Base-by-base conservation (phyloP, 2,329 filamentous ascomycete genomes). In the Claviceps citrina region DNA sequence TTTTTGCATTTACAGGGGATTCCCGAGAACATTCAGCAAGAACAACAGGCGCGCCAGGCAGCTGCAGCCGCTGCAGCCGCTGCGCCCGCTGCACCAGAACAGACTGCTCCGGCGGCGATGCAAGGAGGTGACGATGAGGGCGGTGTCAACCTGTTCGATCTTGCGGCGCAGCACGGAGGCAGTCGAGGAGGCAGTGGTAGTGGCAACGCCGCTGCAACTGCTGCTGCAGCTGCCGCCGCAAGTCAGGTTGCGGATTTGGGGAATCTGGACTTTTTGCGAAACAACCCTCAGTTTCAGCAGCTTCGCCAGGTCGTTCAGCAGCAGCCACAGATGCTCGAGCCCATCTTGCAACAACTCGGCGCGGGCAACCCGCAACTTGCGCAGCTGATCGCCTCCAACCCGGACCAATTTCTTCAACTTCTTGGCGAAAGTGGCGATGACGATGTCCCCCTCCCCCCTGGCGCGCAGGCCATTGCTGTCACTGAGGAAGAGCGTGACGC, bases 251-350 rank as follows among this genome's bases (percentile, higher is more conserved):
- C 59, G 37, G 72, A 73, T 31, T 65, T 84, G 20, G 81, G 81
- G 20, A 93, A 87, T 55, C 75, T 98, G 43, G 89, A 96, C 48
- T 96, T 94, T 60, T 69, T 98, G 41, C 81, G 91, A 54, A 84
- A 87, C 62, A 96, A 96, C 60, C 81, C 87, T 19, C 89, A 96
- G 62, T 98, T 98, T 66, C 91, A 96, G 65, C 91, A 98, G 64
- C 75, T 98, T 44, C 82, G 91, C 47, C 87, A 95, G 64, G 81
- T 98, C 18, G 89, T 98, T 33, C 91, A 98, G 64, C 87, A 95
- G 61, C 84, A 96, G 59, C 91, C 91, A 15, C 83, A 91, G 59
- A 98, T 98, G 91, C 79, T 98, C 18, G 91, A 98, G 67, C 89
- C 91, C 6, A 96, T 98, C 50, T 70, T 98, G 42, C 89, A 96